Evolutionary conservation across 768 basidiomycete genomes (phyloP).

Genomic region (Rhizopogon rudus): DNA sequence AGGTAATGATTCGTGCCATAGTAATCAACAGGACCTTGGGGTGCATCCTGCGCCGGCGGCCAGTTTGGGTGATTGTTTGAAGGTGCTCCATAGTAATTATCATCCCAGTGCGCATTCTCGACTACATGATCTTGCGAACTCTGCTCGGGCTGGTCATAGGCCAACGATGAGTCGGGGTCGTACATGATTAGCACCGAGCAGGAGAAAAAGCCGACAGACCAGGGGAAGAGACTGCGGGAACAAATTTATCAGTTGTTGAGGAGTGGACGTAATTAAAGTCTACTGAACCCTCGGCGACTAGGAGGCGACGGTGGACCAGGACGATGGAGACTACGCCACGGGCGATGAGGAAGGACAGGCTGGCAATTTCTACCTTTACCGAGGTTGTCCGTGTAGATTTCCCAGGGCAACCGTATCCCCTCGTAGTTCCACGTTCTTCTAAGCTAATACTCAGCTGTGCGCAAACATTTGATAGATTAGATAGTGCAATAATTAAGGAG

Average conservation of each 20-base stretch:
- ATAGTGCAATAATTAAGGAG: constrained; percentile 1
- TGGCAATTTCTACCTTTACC: neutral
- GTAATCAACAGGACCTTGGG: constrained; percentile 9
- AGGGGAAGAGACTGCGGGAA: neutral
- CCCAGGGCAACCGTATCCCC: neutral
- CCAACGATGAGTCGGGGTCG: constrained; percentile 12
- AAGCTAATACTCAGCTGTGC: neutral
- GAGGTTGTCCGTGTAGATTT: neutral
- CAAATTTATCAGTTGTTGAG: neutral
- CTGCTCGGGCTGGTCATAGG: constrained; percentile 22
- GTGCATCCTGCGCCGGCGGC: neutral
- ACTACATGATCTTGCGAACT: constrained; percentile 6
- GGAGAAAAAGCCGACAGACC: neutral
- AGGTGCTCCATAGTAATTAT: neutral
- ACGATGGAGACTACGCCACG: neutral
- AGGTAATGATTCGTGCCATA: constrained; percentile 6
- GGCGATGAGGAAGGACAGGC: too few relatives aligned
- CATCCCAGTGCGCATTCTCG: neutral
- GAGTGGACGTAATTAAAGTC: neutral
- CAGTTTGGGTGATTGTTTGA: constrained; percentile 6
- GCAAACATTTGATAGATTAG: neutral
- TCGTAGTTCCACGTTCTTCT: neutral
- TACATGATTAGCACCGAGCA: constrained; percentile 18
- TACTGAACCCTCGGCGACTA: neutral
- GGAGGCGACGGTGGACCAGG: neutral